Base-by-base conservation (phyloP, 1,139 yeast genomes). In the Hyphopichia pseudoburtonii region DNA sequence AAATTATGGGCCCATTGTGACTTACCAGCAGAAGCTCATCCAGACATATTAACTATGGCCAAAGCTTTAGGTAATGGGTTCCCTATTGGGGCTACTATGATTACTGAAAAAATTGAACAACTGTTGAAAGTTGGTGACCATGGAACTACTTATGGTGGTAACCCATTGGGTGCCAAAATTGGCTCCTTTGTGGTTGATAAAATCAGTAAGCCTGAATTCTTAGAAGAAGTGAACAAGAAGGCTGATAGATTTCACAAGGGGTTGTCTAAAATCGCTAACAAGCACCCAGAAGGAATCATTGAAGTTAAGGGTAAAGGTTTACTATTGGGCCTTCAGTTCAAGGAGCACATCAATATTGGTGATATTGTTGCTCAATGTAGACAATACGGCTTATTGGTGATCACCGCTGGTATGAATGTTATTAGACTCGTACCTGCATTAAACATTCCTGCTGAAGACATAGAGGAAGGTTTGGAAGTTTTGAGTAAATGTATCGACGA, bases 81-180 rank as follows among this genome's bases (percentile, higher is more conserved):
- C 71, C 98, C 98, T 27, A 85, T 92, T 51, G 96, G 95, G 35
- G 98, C 97, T 6, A 86, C 95, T 3, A 76, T 92, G 76, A 80
- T 92, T 38, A 79, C 86, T 36, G 94, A 87, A 47, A 73, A 78
- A 41, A 86, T 92, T 23, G 95, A 88, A 56, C 61, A 69, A 11
- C 79, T 72, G 2, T 69, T 92, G 49, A 72, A 79, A 42, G 92
- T 87, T 15, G 98, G 98, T 38, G 98, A 92, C 57, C 98, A 92
- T 58, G 98, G 98, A 36, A 90, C 97, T 4, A 92, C 98, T 0
- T 92, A 86, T 57, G 98, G 98, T 45, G 98, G 98, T 37, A 92
- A 92, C 60, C 97, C 98, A 34, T 70, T 92, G 44, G 98, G 90
- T 2, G 73, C 94, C 30, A 79, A 90, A 44, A 77, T 92, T 38